Evolutionary conservation across 495 filamentous ascomycete species (phyloP).

Genomic region (Xylaria castorea): DNA sequence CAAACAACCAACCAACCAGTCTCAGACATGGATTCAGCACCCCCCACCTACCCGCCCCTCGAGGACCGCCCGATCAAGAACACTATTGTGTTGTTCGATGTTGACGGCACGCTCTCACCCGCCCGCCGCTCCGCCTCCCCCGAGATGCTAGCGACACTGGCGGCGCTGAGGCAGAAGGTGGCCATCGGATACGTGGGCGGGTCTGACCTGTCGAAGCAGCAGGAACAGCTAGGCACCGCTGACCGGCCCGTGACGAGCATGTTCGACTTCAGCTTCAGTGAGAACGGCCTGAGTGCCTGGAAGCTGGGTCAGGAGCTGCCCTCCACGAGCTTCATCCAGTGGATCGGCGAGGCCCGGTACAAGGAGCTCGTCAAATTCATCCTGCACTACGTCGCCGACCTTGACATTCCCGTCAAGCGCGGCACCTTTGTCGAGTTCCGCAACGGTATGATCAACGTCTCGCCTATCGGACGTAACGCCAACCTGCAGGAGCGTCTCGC

Average conservation of each 20-base stretch:
- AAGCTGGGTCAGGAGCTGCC: conserved; percentile 75
- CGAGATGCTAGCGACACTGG: conserved; percentile 83
- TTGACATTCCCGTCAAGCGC: conserved; percentile 87
- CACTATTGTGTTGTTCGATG: conserved; percentile 93
- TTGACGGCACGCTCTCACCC: conserved; percentile 85
- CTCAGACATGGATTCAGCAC: conserved; percentile 34
- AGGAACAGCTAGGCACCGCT: conserved; percentile 84
- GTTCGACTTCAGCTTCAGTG: conserved; percentile 96
- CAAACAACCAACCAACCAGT: neutral
- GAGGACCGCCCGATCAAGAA: conserved; percentile 81
- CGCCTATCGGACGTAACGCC: conserved; percentile 91
- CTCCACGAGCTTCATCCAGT: conserved; percentile 84
- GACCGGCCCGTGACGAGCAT: conserved; percentile 71
- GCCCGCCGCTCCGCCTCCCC: conserved; percentile 72
- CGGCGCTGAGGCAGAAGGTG: conserved; percentile 80
- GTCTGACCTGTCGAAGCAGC: conserved; percentile 88
- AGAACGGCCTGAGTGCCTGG: conserved; percentile 94
- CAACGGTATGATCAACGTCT: conserved; percentile 97
- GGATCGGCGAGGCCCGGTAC: conserved; percentile 91
- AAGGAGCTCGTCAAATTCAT: conserved; percentile 86
- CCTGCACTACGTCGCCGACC: conserved; percentile 86
- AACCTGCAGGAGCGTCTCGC: conserved; percentile 77
- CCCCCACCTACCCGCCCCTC: conserved; percentile 70
- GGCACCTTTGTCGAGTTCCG: conserved; percentile 97
- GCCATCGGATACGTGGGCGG: conserved; percentile 92